Conservation (phyloP, 345 rosid genomes). For the Angophora floribunda region DNA sequence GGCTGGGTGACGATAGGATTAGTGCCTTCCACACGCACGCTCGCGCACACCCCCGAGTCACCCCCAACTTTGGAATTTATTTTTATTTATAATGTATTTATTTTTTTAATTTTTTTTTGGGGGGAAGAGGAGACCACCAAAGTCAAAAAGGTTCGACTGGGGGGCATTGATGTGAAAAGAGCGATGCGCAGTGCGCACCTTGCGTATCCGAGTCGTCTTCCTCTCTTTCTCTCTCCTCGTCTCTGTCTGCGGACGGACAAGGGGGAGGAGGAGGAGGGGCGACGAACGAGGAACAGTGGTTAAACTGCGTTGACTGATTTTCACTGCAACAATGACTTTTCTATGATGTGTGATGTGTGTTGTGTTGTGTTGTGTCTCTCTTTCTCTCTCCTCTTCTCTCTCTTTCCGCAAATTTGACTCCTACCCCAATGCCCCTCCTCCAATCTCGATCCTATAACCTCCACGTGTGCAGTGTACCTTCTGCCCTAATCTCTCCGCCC, state of each 20-base stretch:
- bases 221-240: not conserved
- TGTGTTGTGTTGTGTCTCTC: not conserved
- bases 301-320: slow-evolving; percentile 19
- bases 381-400: not conserved
- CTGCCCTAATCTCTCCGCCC: not conserved
- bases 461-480: not conserved
- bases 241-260: not conserved
- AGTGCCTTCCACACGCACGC: too few species aligned
- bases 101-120: not conserved
- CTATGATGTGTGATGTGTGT: too few species aligned
- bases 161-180: not conserved
- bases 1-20: too few species aligned
- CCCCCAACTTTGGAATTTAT: too few species aligned
- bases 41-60: too few species aligned
- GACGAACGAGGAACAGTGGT: not conserved
- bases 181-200: not conserved
- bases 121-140: not conserved
- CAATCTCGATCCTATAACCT: not conserved
- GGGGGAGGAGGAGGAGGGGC: not conserved
- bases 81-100: not conserved
- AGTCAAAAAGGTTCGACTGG: not conserved
- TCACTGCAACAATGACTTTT: not conserved
- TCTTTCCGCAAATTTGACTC: not conserved
- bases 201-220: slow-evolving; percentile 9
- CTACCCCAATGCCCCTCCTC: not conserved